Conservation (phyloP, 75 land plant species). For the Larix kaempferi region DNA sequence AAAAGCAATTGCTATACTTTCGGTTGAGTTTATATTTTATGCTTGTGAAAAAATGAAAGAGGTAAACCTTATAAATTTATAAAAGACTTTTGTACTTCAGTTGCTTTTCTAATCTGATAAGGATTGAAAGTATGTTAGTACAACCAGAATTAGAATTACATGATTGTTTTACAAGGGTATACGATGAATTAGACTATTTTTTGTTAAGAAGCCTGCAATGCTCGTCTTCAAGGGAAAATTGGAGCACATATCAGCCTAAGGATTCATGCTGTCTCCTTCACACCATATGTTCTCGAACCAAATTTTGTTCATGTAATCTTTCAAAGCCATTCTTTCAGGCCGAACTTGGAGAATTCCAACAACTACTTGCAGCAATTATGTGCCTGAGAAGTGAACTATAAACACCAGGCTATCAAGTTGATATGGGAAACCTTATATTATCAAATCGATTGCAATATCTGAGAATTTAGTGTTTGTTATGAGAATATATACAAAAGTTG, state of each 20-base stretch:
- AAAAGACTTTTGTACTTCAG: background rate
- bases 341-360: too few species aligned
- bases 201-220: slow-evolving; percentile 39
- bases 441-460: too few species aligned
- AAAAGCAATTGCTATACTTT: slow-evolving; percentile 82
- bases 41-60: slow-evolving; percentile 74
- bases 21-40: slow-evolving; percentile 91
- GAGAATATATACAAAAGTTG: too few species aligned
- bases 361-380: too few species aligned
- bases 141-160: slow-evolving; percentile 3
- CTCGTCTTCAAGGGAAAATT: slow-evolving; percentile 70
- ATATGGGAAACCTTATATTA: too few species aligned
- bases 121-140: background rate
- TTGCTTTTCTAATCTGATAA: background rate
- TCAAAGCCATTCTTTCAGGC: slow-evolving; percentile 50
- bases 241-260: slow-evolving; percentile 77
- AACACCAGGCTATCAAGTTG: too few species aligned
- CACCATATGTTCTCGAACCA: slow-evolving; percentile 87
- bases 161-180: background rate
- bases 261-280: slow-evolving; percentile 71
- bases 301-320: slow-evolving; percentile 83
- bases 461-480: too few species aligned
- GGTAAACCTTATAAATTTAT: slow-evolving; percentile 43
- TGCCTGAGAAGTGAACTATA: too few species aligned
- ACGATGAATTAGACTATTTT: too few species aligned